These are phyloP conservation scores for Cylindrotheca fusiformis DNA, from an alignment of 108 stramenopile species.

Conservation along the genomic window DNA sequence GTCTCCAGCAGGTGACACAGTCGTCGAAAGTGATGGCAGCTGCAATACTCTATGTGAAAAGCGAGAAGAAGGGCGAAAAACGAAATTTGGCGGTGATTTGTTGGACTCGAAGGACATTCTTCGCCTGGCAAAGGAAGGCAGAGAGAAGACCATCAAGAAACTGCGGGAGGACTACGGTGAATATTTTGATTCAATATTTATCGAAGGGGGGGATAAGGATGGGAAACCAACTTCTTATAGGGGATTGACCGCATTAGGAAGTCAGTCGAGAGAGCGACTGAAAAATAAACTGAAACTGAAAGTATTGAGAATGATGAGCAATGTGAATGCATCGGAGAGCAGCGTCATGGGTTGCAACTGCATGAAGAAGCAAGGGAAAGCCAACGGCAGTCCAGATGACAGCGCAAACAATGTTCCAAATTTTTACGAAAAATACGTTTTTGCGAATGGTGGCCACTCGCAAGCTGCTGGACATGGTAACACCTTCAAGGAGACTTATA, in stretches of 20 bases:
- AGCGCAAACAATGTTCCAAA: not conserved
- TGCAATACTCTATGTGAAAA: not conserved
- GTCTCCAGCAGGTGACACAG: not conserved
- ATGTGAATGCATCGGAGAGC: not conserved
- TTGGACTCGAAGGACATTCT: constrained; percentile 10
- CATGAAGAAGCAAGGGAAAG: not conserved
- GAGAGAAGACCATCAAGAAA: constrained; percentile 17
- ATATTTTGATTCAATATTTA: constrained; percentile 32
- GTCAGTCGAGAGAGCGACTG: constrained; percentile 18
- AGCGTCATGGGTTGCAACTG: not conserved
- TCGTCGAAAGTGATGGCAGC: not conserved
- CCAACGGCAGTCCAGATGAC: not conserved
- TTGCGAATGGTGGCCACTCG: constrained; percentile 74
- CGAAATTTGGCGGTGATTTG: constrained; percentile 19
- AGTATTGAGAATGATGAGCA: constrained; percentile 19
- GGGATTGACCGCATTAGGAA: not conserved
- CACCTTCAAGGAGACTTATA: constrained; percentile 61
- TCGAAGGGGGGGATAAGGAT: not conserved
- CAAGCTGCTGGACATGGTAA: constrained; percentile 84
- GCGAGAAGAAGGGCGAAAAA: not conserved
- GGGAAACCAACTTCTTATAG: not conserved
- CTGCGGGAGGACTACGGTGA: constrained; percentile 33
- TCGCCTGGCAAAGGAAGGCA: constrained; percentile 7
- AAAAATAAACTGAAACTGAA: constrained; percentile 43
- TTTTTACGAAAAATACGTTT: constrained; percentile 29